phyloP scores from a whole-genome alignment of 257 asterid genomes.

The Osmanthus fragrans region DNA sequence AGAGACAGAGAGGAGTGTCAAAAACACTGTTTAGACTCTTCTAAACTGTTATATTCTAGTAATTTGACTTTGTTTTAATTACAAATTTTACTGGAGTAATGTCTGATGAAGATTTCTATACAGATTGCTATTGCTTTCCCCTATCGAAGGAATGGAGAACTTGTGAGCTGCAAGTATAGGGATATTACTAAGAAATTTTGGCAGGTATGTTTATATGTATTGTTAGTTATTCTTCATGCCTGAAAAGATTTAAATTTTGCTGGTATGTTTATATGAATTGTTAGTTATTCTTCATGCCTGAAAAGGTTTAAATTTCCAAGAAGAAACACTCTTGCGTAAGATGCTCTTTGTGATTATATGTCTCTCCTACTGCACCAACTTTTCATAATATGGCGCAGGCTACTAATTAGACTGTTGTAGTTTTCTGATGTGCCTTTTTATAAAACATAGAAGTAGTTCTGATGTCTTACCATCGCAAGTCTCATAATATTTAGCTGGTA shows the following conservation, averaged over 20 bases:
- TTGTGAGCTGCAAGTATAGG: conserved; percentile 94
- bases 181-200: conserved; percentile 65
- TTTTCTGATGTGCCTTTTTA: neutral
- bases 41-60: conserved; percentile 10
- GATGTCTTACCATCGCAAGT: conserved; percentile 12
- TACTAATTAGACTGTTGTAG: neutral
- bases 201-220: conserved; percentile 54
- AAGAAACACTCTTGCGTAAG: neutral
- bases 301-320: conserved; percentile 5
- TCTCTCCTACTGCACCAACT: neutral
- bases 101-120: conserved; percentile 12
- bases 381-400: neutral
- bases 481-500: conserved; percentile 15
- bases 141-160: conserved; percentile 64
- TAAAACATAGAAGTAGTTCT: neutral
- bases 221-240: conserved; percentile 9
- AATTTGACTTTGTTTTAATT: conserved; percentile 1
- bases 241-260: conserved; percentile 46
- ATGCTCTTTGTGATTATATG: neutral
- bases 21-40: neutral
- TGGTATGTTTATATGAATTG: conserved; percentile 43
- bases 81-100: conserved; percentile 1
- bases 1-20: neutral
- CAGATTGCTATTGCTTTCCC: conserved; percentile 87
- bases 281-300: conserved; percentile 7